Base-by-base conservation (phyloP, 768 basidiomycete genomes). In the Suillus bovinus region DNA sequence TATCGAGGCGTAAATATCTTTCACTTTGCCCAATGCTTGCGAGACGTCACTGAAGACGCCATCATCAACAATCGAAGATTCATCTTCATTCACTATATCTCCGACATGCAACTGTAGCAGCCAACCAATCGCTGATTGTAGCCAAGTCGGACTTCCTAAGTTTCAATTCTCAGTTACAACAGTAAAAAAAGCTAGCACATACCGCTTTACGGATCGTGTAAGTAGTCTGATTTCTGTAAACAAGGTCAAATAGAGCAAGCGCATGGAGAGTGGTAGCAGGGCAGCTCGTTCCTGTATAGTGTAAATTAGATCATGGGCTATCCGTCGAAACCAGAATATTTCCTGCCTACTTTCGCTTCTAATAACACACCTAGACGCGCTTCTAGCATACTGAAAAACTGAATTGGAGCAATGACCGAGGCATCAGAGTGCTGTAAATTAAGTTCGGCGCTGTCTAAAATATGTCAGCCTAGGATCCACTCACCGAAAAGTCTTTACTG, bases 201-300 rank as follows among this genome's bases (percentile, higher is more conserved):
- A 90, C 89, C 80, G 71, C 72, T 87, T 90, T 31, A 87, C 70
- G 0, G 89, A 89, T 55, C 84, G 80, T 1, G 85, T 86, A 7
- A 88, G 67, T 6, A 89, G 73, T 58, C 91, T 77, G 39, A 90
- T 82, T 68, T 90, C 86, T 2, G 84, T 78, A 57, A 92, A 83
- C 7, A 93, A 72, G 22, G 84, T 77, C 61, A 81, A 82, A 58
- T 89, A 80, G 27, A 92, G 74, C 55, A 86, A 74, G 36, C 89
- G 76, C 52, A 88, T 86, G 1, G 86, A 84, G 4, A 81, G 75
- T 1, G 89, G 83, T 6, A 89, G 70, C 20, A 79, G 67, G 13
- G 70, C 67, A 0, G 72, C 77, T 67, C 78, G 79, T 71, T 92
- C 90, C 89, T 91, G 64, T 10, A 34, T 9, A 24, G 31, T 7